These are phyloP conservation scores for Styphnolobium japonicum DNA, from an alignment of 306 rosid genomes.

Conservation along the genomic window DNA sequence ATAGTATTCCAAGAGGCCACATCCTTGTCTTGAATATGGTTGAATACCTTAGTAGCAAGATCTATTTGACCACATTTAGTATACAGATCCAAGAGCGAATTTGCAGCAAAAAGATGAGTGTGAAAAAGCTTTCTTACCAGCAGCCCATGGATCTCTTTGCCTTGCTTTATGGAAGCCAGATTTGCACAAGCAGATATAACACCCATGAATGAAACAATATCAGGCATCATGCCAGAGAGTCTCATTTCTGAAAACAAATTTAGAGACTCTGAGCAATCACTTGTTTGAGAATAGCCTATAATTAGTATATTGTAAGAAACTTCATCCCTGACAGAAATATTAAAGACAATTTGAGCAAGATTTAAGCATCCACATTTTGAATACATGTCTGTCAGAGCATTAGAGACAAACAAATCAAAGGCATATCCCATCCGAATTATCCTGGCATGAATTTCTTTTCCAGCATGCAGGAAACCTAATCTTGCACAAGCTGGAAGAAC, in stretches of 20 bases:
- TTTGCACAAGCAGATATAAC: slow-evolving; percentile 82
- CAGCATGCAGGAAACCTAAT: slow-evolving; percentile 55
- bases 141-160: slow-evolving; percentile 79
- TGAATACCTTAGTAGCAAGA: slow-evolving; percentile 65
- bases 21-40: slow-evolving; percentile 56
- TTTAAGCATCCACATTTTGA: slow-evolving; percentile 60
- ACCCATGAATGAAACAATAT: slow-evolving; percentile 75
- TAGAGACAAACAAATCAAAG: slow-evolving; percentile 68
- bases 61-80: slow-evolving; percentile 83
- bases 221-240: slow-evolving; percentile 51
- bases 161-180: slow-evolving; percentile 66
- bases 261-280: slow-evolving; percentile 55
- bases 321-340: slow-evolving; percentile 58
- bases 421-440: slow-evolving; percentile 44
- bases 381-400: slow-evolving; percentile 87
- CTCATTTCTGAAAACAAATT: slow-evolving; percentile 72
- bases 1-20: slow-evolving; percentile 93
- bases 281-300: slow-evolving; percentile 70
- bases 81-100: slow-evolving; percentile 80
- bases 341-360: slow-evolving; percentile 69
- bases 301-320: slow-evolving; percentile 79
- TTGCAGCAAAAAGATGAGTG: slow-evolving; percentile 63
- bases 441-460: slow-evolving; percentile 81
- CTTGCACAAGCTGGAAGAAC: slow-evolving; percentile 89
- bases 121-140: slow-evolving; percentile 47